Evolutionary conservation across 306 rosid genomes (phyloP).

Genomic region (Mucuna pruriens): DNA sequence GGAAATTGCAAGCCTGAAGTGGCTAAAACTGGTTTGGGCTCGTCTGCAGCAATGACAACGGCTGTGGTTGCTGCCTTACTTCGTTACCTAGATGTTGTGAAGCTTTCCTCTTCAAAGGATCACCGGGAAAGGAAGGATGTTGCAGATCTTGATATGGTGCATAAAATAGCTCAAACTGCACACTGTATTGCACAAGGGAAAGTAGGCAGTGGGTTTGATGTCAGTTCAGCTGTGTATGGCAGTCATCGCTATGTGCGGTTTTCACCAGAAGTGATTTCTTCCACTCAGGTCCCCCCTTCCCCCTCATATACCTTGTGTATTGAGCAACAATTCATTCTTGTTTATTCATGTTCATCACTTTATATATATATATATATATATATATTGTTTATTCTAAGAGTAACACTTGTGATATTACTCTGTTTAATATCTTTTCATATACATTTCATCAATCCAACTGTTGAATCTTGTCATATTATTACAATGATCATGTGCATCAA

Average conservation of each 20-base stretch:
- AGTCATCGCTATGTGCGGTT: conserved; percentile 97
- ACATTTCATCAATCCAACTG: not conserved
- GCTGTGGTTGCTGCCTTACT: conserved; percentile 98
- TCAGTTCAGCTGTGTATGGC: conserved; percentile 98
- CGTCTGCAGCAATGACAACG: conserved; percentile 98
- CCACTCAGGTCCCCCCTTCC: conserved; percentile 67
- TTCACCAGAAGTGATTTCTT: conserved; percentile 92
- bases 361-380: not conserved
- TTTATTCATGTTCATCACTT: not conserved
- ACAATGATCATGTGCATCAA: not conserved
- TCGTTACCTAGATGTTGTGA: conserved; percentile 81
- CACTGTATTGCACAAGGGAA: conserved; percentile 98
- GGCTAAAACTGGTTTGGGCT: conserved; percentile 98
- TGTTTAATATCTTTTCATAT: not conserved
- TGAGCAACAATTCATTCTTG: conserved; percentile 21
- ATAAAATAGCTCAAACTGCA: conserved; percentile 93
- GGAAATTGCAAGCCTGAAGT: conserved; percentile 86
- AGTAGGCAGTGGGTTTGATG: conserved; percentile 99
- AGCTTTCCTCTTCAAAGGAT: conserved; percentile 57
- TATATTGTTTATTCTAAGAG: not conserved
- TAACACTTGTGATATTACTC: not conserved
- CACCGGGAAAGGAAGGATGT: conserved; percentile 50
- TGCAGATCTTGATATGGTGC: conserved; percentile 75
- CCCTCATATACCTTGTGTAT: conserved; percentile 5
- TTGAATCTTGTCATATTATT: not conserved